phyloP scores from a whole-genome alignment of 148 eudicot genomes.

The Amaranthus palmeri region DNA sequence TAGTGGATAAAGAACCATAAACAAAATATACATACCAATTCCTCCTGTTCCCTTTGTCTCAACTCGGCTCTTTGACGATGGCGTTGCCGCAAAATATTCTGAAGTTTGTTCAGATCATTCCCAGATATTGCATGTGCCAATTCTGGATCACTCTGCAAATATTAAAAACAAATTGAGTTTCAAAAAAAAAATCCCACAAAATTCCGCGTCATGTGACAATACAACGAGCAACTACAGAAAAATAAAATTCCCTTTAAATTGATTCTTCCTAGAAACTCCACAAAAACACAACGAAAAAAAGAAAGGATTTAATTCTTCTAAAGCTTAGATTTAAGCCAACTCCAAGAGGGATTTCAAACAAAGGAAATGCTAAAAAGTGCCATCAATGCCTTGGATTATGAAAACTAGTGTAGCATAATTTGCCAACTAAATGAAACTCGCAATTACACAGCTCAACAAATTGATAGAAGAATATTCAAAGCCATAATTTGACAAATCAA shows the following conservation, averaged over 20 bases:
- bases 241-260: not conserved
- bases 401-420: no score
- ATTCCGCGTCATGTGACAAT: not conserved
- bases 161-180: conserved; percentile 5
- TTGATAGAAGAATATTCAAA: not conserved
- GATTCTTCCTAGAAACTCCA: not conserved
- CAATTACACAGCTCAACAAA: not conserved
- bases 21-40: conserved; percentile 47
- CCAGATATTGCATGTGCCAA: conserved; percentile 82
- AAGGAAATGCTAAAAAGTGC: not conserved
- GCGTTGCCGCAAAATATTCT: conserved; percentile 68
- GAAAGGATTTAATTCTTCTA: not conserved
- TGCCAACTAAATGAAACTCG: not conserved
- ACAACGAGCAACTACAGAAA: not conserved
- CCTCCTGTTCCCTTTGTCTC: conserved; percentile 60
- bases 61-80: conserved; percentile 62
- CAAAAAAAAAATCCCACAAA: not conserved
- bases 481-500: not conserved
- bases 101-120: conserved; percentile 64
- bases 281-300: not conserved
- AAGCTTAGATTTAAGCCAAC: not conserved
- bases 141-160: conserved; percentile 81
- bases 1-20: conserved; percentile 7
- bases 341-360: not conserved
- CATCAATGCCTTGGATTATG: not conserved